These are phyloP conservation scores for Trichoderma breve DNA, from an alignment of 2,329 filamentous ascomycete genomes.

Conservation along the genomic window DNA sequence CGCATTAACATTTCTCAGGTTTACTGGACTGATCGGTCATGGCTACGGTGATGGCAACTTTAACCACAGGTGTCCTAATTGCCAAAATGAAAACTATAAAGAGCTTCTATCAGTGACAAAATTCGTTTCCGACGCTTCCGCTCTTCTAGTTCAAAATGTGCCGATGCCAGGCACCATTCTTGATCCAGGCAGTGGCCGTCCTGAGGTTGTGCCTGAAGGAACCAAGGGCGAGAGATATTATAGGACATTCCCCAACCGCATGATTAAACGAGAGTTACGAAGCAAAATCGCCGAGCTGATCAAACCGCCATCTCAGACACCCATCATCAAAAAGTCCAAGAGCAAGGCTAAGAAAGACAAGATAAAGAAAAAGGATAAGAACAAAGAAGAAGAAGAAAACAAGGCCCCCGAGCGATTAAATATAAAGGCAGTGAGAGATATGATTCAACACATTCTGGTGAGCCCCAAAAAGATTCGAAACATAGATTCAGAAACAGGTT, in stretches of 20 bases:
- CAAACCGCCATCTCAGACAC: slow-evolving; percentile 19
- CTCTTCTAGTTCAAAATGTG: slow-evolving; percentile 15
- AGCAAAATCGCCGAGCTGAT: slow-evolving; percentile 42
- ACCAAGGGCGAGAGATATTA: slow-evolving; percentile 25
- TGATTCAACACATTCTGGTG: slow-evolving; percentile 48
- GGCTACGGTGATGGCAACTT: slow-evolving; percentile 62
- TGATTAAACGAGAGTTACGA: slow-evolving; percentile 50
- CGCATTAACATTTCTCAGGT: background rate
- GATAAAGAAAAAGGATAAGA: background rate
- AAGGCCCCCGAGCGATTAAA: slow-evolving; percentile 27
- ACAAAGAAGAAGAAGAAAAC: background rate
- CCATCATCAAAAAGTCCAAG: background rate
- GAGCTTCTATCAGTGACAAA: slow-evolving; percentile 60
- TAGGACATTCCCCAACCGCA: slow-evolving; percentile 56
- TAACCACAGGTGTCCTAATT: slow-evolving; percentile 47
- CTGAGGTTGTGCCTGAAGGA: slow-evolving; percentile 34
- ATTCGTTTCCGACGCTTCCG: slow-evolving; percentile 45
- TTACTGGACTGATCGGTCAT: slow-evolving; percentile 36
- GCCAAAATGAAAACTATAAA: slow-evolving; percentile 51
- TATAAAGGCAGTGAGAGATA: slow-evolving; percentile 50
- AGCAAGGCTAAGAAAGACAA: background rate
- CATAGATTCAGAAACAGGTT: slow-evolving; percentile 36
- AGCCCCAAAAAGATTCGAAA: slow-evolving; percentile 38
- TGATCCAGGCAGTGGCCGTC: slow-evolving; percentile 50
- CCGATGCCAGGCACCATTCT: slow-evolving; percentile 70